These are phyloP conservation scores for Phaeosphaeriaceae sp. DNA, from an alignment of 2,329 filamentous ascomycete genomes.

Conservation along the genomic window DNA sequence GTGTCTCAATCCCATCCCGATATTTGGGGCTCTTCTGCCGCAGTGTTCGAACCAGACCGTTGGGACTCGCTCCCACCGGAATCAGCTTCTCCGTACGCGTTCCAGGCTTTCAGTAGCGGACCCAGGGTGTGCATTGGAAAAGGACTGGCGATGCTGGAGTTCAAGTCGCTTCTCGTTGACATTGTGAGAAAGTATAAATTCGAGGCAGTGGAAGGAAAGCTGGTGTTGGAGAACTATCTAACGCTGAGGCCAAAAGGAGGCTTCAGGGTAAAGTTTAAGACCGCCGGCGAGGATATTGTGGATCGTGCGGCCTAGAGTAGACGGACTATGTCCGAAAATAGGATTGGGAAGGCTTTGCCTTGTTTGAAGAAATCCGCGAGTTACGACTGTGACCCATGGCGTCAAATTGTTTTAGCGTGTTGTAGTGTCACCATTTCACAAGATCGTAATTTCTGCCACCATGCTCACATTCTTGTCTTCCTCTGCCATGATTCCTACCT, in stretches of 20 bases:
- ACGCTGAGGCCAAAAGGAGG: background rate
- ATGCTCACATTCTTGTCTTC: background rate
- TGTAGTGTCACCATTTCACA: background rate
- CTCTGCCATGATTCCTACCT: background rate
- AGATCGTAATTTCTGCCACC: background rate
- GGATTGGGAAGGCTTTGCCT: background rate
- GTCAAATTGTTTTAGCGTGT: background rate
- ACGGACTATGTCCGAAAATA: background rate
- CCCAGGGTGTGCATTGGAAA: conserved; percentile 26
- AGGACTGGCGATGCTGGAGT: conserved; percentile 24
- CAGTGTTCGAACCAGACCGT: conserved; percentile 13
- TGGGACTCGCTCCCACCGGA: conserved; percentile 12
- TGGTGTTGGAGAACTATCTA: conserved; percentile 2
- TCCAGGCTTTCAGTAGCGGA: conserved; percentile 19
- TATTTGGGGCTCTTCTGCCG: conserved; percentile 11
- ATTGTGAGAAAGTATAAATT: conserved; percentile 11
- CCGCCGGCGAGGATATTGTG: background rate
- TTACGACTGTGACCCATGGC: background rate
- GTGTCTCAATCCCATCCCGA: conserved; percentile 12
- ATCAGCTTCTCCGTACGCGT: conserved; percentile 22
- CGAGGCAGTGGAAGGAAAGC: conserved; percentile 5
- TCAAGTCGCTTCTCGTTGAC: conserved; percentile 24
- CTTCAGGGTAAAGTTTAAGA: background rate
- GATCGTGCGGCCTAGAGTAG: background rate
- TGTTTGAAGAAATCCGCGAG: background rate